A percentile compares a stretch with the other conserved stretches of the same genome.
Evolutionary conservation across 805 yeast genomes (phyloP).

Genomic region (Pichia californica): DNA sequence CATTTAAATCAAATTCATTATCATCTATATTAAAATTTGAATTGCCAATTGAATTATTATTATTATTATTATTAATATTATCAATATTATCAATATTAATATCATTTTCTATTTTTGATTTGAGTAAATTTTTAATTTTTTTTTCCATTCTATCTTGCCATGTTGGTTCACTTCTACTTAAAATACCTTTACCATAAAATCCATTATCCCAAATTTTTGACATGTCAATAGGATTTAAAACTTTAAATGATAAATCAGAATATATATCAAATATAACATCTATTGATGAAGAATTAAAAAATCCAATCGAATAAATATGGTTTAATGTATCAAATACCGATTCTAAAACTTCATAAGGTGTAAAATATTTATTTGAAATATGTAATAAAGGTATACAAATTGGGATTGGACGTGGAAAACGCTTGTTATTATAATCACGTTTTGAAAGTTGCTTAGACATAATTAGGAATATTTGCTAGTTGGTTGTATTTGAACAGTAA

Average conservation of each 20-base stretch:
- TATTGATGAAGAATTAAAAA: neutral
- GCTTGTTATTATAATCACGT: constrained; percentile 4
- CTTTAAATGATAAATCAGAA: constrained; percentile 29
- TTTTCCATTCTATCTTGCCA: constrained; percentile 68
- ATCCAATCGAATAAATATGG: constrained; percentile 4
- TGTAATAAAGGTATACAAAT: constrained; percentile 4
- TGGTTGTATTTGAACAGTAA: too few species aligned
- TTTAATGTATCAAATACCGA: constrained; percentile 5
- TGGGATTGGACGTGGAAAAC: constrained; percentile 12
- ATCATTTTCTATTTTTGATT: constrained; percentile 4
- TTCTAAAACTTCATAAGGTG: constrained; percentile 3
- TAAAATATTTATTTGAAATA: constrained; percentile 6
- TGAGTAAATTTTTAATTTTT: constrained; percentile 33
- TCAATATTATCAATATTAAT: too few species aligned
- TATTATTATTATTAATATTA: neutral
- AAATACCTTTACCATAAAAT: constrained; percentile 87
- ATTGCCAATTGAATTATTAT: too few species aligned
- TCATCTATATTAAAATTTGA: too few species aligned
- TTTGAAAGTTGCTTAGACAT: neutral
- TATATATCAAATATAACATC: constrained; percentile 5
- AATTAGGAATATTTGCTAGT: too few species aligned
- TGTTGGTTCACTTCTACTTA: constrained; percentile 88
- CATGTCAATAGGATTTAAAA: constrained; percentile 42
- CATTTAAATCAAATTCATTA: neutral
- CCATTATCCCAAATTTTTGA: constrained; percentile 70